Base-by-base conservation (phyloP, 1,284 basidiomycete genomes). In the Schizopora paradoxa region DNA sequence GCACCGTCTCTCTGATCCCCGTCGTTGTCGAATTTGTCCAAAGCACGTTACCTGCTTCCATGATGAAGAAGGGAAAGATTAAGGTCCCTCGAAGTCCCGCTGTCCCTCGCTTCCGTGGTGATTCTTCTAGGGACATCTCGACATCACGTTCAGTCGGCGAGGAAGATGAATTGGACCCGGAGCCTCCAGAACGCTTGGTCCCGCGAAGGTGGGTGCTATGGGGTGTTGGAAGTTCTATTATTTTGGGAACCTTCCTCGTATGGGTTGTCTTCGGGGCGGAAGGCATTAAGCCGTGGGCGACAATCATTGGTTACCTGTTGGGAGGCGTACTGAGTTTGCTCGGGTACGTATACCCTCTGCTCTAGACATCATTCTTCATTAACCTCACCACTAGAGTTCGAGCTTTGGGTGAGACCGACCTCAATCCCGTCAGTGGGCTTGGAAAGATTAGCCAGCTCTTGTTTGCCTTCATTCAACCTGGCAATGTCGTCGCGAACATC, bases 381-480 rank as follows among this genome's bases (percentile, higher is more conserved):
- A 10, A n/a, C n/a, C 5, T 34, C 26, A 18, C 27, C 42, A 21
- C 16, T 53, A 90, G 88, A 13, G 92, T 95, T 19, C 81, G 92
- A 39, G 91, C 92, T 1, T 66, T 96, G 19, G 92, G 92, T 40
- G 91, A 95, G 66, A 96, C 92, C 5, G 92, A 96, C 61, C 68
- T 96, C 39, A 95, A 94, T 60, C 92, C 91, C 0, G 91, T 97
- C 26, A 93, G 89, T 29, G 94, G 92, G 0, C 74, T 98, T 26
- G 94, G 94, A 6, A 98, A 98, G 67, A 86, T 97, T 54, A 91
- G 87, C 37, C 94, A 98, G 60, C 73, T 98, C 13, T 72, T 97
- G 51, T 98, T 98, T 57, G 93, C 92, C 1, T 83, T 94, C 67
- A 76, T 97, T 35, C 93, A 96, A 61, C 94, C 94, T 0, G 89